Conservation (phyloP, 148 eudicot species). For the Cornus controversa region DNA sequence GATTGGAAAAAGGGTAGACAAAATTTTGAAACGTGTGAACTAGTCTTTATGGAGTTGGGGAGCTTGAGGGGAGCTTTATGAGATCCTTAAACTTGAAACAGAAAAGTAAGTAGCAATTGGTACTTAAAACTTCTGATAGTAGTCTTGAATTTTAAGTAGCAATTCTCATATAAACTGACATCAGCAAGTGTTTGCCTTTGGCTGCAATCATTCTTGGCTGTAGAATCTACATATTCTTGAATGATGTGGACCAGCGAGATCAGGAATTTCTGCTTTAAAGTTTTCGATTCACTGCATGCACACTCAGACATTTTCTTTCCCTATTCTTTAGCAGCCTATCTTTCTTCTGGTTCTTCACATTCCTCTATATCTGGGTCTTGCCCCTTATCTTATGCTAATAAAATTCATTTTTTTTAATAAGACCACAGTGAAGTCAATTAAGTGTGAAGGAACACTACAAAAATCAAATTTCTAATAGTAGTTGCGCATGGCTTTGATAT, state of each 20-base stretch:
- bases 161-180: background rate
- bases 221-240: background rate
- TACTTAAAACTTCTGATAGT: background rate
- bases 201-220: background rate
- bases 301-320: background rate
- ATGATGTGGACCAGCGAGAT: too few species aligned
- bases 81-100: background rate
- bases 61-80: background rate
- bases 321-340: background rate
- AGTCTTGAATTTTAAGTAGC: background rate
- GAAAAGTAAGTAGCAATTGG: background rate
- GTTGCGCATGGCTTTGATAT: background rate
- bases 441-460: background rate
- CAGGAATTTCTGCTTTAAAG: background rate
- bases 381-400: background rate
- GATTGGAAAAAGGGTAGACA: background rate
- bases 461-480: background rate
- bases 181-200: background rate
- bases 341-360: background rate
- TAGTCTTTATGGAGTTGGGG: background rate
- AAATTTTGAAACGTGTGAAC: too few species aligned
- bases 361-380: background rate
- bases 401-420: too few species aligned
- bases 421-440: background rate
- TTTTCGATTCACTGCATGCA: background rate